These are phyloP conservation scores for Drosera spatulata DNA, from an alignment of 179 eudicot species.

Conservation along the genomic window DNA sequence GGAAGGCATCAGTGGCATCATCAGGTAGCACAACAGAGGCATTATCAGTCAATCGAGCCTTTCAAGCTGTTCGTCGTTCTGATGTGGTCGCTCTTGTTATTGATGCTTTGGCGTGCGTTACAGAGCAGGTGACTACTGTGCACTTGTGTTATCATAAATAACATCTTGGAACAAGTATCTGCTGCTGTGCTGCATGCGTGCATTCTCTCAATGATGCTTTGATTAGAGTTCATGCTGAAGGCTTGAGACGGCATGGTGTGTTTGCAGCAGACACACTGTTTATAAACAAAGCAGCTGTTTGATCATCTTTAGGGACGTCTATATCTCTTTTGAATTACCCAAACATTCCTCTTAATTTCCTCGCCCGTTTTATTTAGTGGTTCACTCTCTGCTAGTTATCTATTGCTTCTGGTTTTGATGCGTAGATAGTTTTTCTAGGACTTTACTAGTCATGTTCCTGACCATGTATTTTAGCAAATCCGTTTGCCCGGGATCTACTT, in stretches of 20 bases:
- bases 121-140: slow-evolving; percentile 68
- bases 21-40: slow-evolving; percentile 98
- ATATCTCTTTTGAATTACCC: too few species aligned
- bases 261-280: too few species aligned
- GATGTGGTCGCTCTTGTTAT: slow-evolving; percentile 96
- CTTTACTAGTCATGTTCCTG: neutral
- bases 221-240: neutral
- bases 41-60: slow-evolving; percentile 88
- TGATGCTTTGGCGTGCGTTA: slow-evolving; percentile 97
- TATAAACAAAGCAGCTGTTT: too few species aligned
- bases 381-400: too few species aligned
- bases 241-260: too few species aligned
- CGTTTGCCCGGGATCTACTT: neutral
- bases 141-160: neutral
- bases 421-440: too few species aligned
- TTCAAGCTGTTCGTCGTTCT: slow-evolving; percentile 92
- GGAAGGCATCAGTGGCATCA: slow-evolving; percentile 81
- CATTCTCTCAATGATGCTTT: neutral
- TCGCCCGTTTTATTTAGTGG: too few species aligned
- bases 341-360: too few species aligned
- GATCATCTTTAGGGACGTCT: too few species aligned
- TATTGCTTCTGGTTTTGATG: too few species aligned
- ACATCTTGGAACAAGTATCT: neutral
- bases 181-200: neutral
- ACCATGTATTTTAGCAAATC: neutral